Conservation (phyloP, 352 stramenopile species). For the Aphanomyces cochlioides region DNA sequence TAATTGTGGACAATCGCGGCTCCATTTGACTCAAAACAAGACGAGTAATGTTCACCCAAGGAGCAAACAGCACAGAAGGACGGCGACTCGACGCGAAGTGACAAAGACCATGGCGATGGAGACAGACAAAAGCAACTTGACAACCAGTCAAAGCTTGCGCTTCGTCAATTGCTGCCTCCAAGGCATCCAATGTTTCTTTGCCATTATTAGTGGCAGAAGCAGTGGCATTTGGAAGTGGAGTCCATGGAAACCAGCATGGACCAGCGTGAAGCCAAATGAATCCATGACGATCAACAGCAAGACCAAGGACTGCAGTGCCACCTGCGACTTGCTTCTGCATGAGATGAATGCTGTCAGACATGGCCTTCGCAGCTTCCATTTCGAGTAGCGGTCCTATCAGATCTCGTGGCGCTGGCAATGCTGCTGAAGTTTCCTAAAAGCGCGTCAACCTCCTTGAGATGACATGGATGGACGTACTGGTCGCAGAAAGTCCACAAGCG, state of each 20-base stretch:
- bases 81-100: too few relatives aligned
- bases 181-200: too few relatives aligned
- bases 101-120: too few relatives aligned
- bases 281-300: not conserved
- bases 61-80: too few relatives aligned
- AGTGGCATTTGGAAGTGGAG: not conserved
- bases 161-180: not conserved
- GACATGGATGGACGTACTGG: not conserved
- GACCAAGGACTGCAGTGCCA: not conserved
- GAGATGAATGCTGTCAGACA: not conserved
- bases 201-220: too few relatives aligned
- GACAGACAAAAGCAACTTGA: not conserved
- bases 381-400: not conserved
- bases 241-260: not conserved
- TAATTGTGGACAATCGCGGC: too few relatives aligned
- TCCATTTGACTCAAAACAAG: too few relatives aligned
- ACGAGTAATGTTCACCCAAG: too few relatives aligned
- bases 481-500: not conserved
- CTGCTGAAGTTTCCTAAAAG: not conserved
- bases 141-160: not conserved
- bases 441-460: not conserved
- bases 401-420: not conserved
- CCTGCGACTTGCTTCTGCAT: not conserved
- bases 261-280: not conserved
- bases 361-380: not conserved